A percentile compares a stretch with the other conserved stretches of the same genome.
Conservation (phyloP, 148 eudicot species). For the Pouteria glomerata region DNA sequence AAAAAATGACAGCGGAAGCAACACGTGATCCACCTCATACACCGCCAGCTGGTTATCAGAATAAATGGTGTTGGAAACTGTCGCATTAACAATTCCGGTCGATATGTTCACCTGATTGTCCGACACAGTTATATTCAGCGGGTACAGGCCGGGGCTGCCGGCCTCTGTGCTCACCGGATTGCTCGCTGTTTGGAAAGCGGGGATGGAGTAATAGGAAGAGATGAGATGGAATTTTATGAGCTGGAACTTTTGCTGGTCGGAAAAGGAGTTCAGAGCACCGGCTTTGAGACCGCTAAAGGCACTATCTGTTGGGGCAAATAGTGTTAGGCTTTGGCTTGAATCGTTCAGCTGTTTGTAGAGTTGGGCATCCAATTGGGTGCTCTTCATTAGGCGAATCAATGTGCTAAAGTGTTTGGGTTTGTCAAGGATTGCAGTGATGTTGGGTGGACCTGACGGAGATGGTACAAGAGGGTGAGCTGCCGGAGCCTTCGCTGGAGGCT, state of each 20-base stretch:
- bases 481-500: neutral
- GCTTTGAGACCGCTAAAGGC: neutral
- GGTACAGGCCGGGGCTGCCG: neutral
- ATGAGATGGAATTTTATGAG: neutral
- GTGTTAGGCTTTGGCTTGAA: neutral
- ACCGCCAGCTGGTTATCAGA: neutral
- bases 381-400: neutral
- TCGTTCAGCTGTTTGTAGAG: neutral
- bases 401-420: neutral
- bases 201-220: neutral
- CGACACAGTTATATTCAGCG: neutral
- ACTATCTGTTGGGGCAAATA: neutral
- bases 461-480: neutral
- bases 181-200: neutral
- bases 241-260: neutral
- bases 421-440: neutral
- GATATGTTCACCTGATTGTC: neutral
- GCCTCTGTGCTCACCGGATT: neutral
- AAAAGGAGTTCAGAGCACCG: neutral
- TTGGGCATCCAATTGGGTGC: neutral
- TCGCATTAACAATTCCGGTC: neutral
- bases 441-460: neutral
- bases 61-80: neutral
- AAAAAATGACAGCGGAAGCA: neutral
- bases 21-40: neutral